Base-by-base conservation (phyloP, 371 early-diverging fungal genomes). In the Massospora cicadina region DNA sequence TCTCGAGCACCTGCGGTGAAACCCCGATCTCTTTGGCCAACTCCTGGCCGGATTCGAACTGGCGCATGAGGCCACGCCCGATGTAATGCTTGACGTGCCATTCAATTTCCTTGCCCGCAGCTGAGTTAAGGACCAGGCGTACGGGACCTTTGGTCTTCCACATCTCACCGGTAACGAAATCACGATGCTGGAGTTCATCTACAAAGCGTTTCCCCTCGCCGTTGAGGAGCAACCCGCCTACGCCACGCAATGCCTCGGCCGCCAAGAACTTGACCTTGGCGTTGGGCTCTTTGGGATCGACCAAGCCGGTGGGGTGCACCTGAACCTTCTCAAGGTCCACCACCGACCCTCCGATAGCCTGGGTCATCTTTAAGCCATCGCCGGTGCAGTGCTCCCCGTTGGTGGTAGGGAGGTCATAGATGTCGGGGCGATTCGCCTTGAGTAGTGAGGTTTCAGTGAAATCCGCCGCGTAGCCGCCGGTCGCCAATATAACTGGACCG, bases 311-410 rank as follows among this genome's bases (percentile, higher is more conserved):
- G 58, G 97, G 97, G 71, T 96, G 95, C 32, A 96, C 93, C 75
- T 96, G 97, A 58, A 96, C 90, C 75, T 91, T 92, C 67, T 96
- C 93, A 79, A 96, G 81, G 77, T 94, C 91, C 67, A 92, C 83
- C 43, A 87, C 82, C 76, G 81, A 86, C 55, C 86, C 93, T 56
- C 95, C 95, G 62, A 82, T 79, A 27, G 77, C 81, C 27, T 80
- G 69, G 33, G 89, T 79, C 85, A 96, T 87, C 77, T 90, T 90
- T 75, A 93, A 85, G 72, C 95, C 97, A 71, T 96, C 95, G 71
- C 95, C 95, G 29, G 94, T 91, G 71, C 90, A 90, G 80, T 90
- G 90, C 68, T 89, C 87, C 67, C 95, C 95, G 73, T 95, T 96
- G 65, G 97, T 95, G 23, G 96, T 89, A 21, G 90, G 88, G 55